Evolutionary conservation across 2,329 filamentous ascomycete genomes (phyloP).

Genomic region (Monosporascus ibericus): DNA sequence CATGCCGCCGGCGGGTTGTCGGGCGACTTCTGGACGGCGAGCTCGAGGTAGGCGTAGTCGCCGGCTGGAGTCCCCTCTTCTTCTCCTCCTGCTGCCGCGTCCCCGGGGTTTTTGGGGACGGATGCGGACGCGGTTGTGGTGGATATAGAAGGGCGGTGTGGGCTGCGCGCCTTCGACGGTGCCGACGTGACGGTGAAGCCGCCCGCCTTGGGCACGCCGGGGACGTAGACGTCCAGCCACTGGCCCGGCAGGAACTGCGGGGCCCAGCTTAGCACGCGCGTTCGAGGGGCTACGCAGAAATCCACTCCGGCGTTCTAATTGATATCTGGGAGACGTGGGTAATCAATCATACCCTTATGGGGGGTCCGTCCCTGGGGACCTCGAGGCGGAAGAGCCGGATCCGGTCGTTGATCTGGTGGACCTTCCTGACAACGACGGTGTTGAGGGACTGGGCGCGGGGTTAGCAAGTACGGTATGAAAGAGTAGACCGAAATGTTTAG

Average conservation of each 20-base stretch:
- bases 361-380: constrained; percentile 40
- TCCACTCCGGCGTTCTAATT: too few species aligned
- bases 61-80: neutral
- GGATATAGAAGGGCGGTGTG: neutral
- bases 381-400: constrained; percentile 64
- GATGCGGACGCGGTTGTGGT: constrained; percentile 12
- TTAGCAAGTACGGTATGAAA: neutral
- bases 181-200: constrained; percentile 85
- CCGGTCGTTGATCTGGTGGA: constrained; percentile 59
- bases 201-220: constrained; percentile 62
- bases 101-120: neutral
- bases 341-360: constrained; percentile 38
- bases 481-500: neutral
- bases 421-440: constrained; percentile 51
- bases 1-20: constrained; percentile 68
- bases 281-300: too few species aligned
- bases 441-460: constrained; percentile 42
- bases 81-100: neutral
- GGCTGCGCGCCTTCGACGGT: constrained; percentile 46
- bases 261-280: neutral
- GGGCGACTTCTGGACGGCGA: constrained; percentile 69
- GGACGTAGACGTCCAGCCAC: constrained; percentile 81
- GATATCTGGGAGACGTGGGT: too few species aligned
- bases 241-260: constrained; percentile 72
- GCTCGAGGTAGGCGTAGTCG: constrained; percentile 54